phyloP scores from a whole-genome alignment of 345 rosid species.

The Corymbia maculata region DNA sequence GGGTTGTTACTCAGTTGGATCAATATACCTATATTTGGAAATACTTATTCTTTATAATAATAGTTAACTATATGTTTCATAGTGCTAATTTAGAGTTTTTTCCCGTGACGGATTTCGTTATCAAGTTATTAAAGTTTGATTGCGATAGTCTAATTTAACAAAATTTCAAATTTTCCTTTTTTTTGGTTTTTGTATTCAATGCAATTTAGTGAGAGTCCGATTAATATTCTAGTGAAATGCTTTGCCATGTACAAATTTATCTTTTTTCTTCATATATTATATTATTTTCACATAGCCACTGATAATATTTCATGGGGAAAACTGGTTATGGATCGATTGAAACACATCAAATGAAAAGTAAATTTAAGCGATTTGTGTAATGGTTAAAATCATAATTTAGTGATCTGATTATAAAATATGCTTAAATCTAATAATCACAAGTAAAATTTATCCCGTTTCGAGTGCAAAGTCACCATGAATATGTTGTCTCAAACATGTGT shows the following conservation, averaged over 20 bases:
- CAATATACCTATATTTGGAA: neutral
- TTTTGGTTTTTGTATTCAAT: neutral
- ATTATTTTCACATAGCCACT: neutral
- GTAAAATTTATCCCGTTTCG: neutral
- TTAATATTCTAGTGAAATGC: neutral
- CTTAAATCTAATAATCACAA: neutral
- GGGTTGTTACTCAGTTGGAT: neutral
- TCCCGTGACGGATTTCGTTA: neutral
- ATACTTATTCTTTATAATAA: neutral
- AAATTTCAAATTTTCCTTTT: neutral
- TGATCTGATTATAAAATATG: neutral
- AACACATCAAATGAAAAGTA: neutral
- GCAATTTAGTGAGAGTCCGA: neutral
- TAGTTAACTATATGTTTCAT: neutral
- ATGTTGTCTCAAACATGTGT: neutral
- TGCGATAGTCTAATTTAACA: neutral
- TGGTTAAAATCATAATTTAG: neutral
- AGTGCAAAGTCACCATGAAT: neutral
- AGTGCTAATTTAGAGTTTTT: neutral
- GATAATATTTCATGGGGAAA: neutral
- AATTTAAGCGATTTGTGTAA: neutral
- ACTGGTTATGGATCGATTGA: rapidly evolving
- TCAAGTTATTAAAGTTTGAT: neutral
- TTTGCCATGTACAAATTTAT: neutral
- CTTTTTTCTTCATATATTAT: neutral